phyloP scores from a whole-genome alignment of 768 basidiomycete species.

The Dioszegia aurantiaca region DNA sequence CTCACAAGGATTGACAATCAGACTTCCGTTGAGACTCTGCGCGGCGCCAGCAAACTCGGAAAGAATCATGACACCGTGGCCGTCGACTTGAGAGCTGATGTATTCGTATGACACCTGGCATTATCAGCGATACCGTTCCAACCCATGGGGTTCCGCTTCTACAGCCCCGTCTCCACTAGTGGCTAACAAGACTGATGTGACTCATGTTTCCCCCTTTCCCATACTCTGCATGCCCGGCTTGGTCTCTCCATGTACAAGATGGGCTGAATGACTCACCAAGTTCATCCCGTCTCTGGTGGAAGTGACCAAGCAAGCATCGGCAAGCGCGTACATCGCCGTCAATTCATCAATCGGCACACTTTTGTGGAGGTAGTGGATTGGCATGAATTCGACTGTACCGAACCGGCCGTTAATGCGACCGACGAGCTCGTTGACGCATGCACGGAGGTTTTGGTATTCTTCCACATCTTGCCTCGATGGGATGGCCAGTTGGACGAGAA shows the following conservation, averaged over 20 bases:
- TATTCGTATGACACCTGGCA: conserved; percentile 95
- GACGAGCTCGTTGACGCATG: conserved; percentile 95
- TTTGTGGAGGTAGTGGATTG: conserved; percentile 99
- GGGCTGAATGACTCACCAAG: conserved; percentile 76
- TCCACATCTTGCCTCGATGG: conserved; percentile 98
- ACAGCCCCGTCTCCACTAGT: no score
- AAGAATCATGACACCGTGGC: conserved; percentile 94
- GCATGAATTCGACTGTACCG: conserved; percentile 99
- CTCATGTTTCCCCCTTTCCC: no score
- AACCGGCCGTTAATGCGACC: conserved; percentile 98
- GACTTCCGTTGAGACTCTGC: conserved; percentile 87
- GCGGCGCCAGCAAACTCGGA: conserved; percentile 98
- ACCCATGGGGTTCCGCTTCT: no score
- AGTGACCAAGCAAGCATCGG: conserved; percentile 92
- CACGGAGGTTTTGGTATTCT: conserved; percentile 95
- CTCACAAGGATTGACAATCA: conserved; percentile 84
- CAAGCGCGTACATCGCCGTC: conserved; percentile 94
- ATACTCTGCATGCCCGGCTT: no score
- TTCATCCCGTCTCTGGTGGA: conserved; percentile 99
- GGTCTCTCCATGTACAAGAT: no score
- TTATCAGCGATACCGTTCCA: not conserved
- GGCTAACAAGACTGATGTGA: no score
- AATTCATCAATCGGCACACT: conserved; percentile 88
- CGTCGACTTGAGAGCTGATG: conserved; percentile 86
- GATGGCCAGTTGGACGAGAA: conserved; percentile 93